Conservation (phyloP, 805 yeast genomes). For the Yamadazyma sp. region DNA sequence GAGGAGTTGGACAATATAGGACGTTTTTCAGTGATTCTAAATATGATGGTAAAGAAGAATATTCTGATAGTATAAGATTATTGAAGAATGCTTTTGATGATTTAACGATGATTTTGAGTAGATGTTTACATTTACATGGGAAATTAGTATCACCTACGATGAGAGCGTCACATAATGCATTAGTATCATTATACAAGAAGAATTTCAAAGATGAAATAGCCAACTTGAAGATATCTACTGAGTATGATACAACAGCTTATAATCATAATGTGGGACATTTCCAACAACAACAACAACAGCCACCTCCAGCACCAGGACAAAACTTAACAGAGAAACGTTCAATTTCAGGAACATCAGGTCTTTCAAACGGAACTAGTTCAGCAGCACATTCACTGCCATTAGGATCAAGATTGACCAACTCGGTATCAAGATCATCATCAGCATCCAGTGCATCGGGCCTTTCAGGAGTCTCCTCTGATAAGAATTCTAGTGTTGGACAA, state of each 20-base stretch:
- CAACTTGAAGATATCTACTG: constrained; percentile 33
- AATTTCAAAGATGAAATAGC: constrained; percentile 69
- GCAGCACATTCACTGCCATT: constrained; percentile 9
- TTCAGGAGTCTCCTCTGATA: constrained; percentile 25
- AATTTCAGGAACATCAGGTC: constrained; percentile 12
- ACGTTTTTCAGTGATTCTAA: constrained; percentile 52
- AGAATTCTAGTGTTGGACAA: constrained; percentile 6
- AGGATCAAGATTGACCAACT: constrained; percentile 23
- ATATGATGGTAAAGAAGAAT: constrained; percentile 30
- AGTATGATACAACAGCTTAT: constrained; percentile 26
- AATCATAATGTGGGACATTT: constrained; percentile 19
- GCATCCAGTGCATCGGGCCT: constrained; percentile 25
- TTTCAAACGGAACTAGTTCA: constrained; percentile 15
- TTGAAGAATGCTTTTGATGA: constrained; percentile 60
- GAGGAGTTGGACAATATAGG: constrained; percentile 84
- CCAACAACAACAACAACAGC: constrained; percentile 12
- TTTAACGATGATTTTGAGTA: constrained; percentile 58
- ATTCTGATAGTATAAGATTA: constrained; percentile 28
- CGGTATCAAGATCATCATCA: constrained; percentile 14
- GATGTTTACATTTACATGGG: constrained; percentile 69
- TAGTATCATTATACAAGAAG: constrained; percentile 59
- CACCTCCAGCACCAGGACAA: not conserved
- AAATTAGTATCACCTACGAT: constrained; percentile 54
- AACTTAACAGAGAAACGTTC: constrained; percentile 24
- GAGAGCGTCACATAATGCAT: constrained; percentile 62